phyloP scores from a whole-genome alignment of 2,329 filamentous ascomycete genomes.

The Penicillium sumatraense region DNA sequence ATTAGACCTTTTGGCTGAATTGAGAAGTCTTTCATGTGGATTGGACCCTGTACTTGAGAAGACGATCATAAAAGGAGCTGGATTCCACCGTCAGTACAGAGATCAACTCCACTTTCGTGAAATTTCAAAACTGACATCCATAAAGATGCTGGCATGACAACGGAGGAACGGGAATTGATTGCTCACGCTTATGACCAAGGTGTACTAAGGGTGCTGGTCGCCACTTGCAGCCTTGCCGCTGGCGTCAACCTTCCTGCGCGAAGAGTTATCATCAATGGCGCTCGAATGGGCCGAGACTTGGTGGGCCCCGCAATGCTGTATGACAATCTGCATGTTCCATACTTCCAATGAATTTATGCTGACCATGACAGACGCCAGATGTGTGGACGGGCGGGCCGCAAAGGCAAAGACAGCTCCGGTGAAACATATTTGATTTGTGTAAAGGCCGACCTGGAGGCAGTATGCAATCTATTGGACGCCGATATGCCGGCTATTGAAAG shows the following conservation, averaged over 20 bases:
- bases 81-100: slow-evolving; percentile 69
- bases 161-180: slow-evolving; percentile 74
- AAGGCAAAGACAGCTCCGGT: slow-evolving; percentile 76
- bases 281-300: slow-evolving; percentile 75
- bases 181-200: slow-evolving; percentile 72
- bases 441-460: slow-evolving; percentile 68
- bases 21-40: slow-evolving; percentile 68
- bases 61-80: slow-evolving; percentile 69
- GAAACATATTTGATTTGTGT: slow-evolving; percentile 79
- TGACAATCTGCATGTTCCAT: slow-evolving; percentile 18
- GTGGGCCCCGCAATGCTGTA: slow-evolving; percentile 77
- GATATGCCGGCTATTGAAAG: slow-evolving; percentile 73
- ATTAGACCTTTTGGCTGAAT: slow-evolving; percentile 66
- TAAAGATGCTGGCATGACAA: slow-evolving; percentile 61
- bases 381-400: slow-evolving; percentile 76
- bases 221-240: slow-evolving; percentile 79
- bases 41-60: slow-evolving; percentile 68
- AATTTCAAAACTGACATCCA: slow-evolving; percentile 32
- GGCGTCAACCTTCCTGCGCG: slow-evolving; percentile 77
- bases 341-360: slow-evolving; percentile 19
- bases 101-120: neutral
- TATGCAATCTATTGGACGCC: slow-evolving; percentile 72
- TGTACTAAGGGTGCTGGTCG: slow-evolving; percentile 70
- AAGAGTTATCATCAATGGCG: slow-evolving; percentile 75
- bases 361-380: slow-evolving; percentile 65